These are phyloP conservation scores for Xylaria sp. DNA, from an alignment of 2,329 filamentous ascomycete species.

Conservation along the genomic window DNA sequence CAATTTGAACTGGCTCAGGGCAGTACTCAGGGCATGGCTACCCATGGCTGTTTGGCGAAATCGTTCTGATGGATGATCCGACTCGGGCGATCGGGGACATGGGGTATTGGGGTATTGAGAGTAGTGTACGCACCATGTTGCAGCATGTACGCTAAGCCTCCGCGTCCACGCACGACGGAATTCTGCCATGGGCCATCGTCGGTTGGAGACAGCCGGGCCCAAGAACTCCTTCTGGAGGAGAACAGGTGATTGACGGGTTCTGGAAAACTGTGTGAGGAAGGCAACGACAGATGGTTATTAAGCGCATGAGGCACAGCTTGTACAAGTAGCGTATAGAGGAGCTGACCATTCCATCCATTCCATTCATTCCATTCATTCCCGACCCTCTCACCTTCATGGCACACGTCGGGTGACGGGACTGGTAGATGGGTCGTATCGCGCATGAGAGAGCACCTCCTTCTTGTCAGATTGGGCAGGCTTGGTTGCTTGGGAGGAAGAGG, in stretches of 20 bases:
- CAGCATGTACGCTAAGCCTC: slow-evolving; percentile 25
- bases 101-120: slow-evolving; percentile 21
- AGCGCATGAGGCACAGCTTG: no score
- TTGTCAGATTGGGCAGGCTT: slow-evolving; percentile 25
- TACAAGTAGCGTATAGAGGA: slow-evolving; percentile 5
- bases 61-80: slow-evolving; percentile 29
- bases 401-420: background rate
- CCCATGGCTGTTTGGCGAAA: background rate
- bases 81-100: slow-evolving; percentile 32
- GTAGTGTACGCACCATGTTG: slow-evolving; percentile 19
- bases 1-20: background rate
- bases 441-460: slow-evolving; percentile 7
- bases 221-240: no score
- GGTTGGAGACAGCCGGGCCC: no score
- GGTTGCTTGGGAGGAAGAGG: no score
- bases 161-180: slow-evolving; percentile 12
- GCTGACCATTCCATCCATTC: slow-evolving; percentile 13
- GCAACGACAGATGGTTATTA: no score
- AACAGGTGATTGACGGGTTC: background rate
- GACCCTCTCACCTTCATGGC: background rate
- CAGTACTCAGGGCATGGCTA: background rate
- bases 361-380: no score
- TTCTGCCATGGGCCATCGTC: slow-evolving; percentile 4
- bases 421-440: slow-evolving; percentile 29
- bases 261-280: no score